These are phyloP conservation scores for Mycogone perniciosa DNA, from an alignment of 2,329 filamentous ascomycete genomes.

Conservation along the genomic window DNA sequence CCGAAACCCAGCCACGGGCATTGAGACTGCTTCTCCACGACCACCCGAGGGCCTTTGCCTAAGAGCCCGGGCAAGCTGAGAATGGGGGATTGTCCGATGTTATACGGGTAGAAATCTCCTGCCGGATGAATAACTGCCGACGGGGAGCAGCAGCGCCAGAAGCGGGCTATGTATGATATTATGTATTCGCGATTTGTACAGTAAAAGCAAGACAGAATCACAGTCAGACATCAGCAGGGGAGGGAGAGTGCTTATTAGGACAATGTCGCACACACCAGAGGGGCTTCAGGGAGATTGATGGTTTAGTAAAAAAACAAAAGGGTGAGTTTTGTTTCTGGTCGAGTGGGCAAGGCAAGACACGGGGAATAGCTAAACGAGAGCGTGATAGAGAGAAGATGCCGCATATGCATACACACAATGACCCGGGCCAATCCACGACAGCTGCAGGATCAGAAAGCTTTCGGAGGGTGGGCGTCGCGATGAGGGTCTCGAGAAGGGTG, in stretches of 20 bases:
- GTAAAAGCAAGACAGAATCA: conserved; percentile 4
- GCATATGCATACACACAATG: too few species aligned
- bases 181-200: not conserved
- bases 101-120: not conserved
- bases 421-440: too few species aligned
- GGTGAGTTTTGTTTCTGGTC: not conserved
- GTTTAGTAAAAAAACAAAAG: not conserved
- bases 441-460: too few species aligned
- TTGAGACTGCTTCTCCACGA: conserved; percentile 1
- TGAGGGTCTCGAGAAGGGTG: conserved; percentile 5
- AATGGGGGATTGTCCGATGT: not conserved
- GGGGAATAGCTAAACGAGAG: too few species aligned
- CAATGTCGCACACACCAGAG: not conserved
- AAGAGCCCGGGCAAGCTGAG: not conserved
- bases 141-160: conserved; percentile 1
- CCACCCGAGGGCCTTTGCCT: not conserved
- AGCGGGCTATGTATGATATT: conserved; percentile 2
- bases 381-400: too few species aligned
- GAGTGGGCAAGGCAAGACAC: too few species aligned
- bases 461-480: not conserved
- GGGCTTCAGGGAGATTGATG: not conserved
- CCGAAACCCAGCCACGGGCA: conserved; percentile 7
- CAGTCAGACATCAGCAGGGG: conserved; percentile 11
- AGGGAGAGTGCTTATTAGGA: conserved; percentile 1
- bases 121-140: not conserved